Base-by-base conservation (phyloP, 352 stramenopile genomes). In the Pythium brachiatum region DNA sequence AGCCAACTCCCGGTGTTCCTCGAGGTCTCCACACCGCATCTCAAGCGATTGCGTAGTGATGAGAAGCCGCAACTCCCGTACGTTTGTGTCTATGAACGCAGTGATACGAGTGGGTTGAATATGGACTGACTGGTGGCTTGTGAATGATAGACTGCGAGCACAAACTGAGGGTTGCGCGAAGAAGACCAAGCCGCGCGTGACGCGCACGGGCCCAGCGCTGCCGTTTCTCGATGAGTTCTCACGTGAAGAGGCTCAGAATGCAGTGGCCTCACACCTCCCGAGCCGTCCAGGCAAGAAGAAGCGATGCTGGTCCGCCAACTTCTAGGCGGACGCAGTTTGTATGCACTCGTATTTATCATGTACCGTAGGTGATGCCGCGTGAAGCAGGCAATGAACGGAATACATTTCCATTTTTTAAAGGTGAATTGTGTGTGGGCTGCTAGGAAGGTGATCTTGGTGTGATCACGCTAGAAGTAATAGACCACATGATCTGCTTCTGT, bases 161-260 rank as follows among this genome's bases (percentile, higher is more conserved):
- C 11, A 70, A 43, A 66, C 62, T 27, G 44, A 73, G 60, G 57
- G 25, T 9, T 44, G 15, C 32, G 18, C 26, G 5, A 69, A 32
- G 55, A 74, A 43, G 53, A 34, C n/a, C 16, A 48, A 62, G 43
- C 55, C 61, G 13, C 36, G 36, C 13, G 36, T 44, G 2, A 27
- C 55, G 18, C 70, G 70, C 21, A 56, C 26, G 4, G 70, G 67
- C 0, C 70, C 70, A 15, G 18, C 18, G 21, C 64, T 75, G 23
- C 70, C 70, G 57, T 78, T 78, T 50, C 41, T 78, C 21, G 60
- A 68, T 27, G 67, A 78, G 44, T 70, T 78, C 36, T 64, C 67
- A 18, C 20, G 26, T 2, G 64, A 73, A 25, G 57, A 77, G 26
- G 70, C 52, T 26, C 26, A 50, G 7, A 39, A 48, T 12, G 68